These are phyloP conservation scores for Plantago ovata DNA, from an alignment of 257 asterid species.

Conservation along the genomic window DNA sequence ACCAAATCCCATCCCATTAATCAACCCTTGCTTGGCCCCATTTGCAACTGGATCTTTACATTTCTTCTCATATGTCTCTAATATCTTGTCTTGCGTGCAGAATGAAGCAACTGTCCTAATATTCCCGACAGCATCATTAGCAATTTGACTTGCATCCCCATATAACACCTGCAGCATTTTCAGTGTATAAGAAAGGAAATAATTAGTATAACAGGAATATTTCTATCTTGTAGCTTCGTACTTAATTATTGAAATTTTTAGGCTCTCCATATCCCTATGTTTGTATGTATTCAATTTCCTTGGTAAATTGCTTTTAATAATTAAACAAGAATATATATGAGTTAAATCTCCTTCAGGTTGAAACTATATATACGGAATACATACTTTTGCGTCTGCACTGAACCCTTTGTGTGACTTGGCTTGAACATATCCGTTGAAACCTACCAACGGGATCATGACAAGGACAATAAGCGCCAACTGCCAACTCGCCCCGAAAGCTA, in stretches of 20 bases:
- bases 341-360: background rate
- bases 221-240: background rate
- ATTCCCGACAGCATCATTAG: conserved; percentile 67
- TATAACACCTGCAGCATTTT: conserved; percentile 42
- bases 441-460: conserved; percentile 36
- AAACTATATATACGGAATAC: background rate
- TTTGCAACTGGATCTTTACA: conserved; percentile 52
- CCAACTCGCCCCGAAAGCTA: conserved; percentile 59
- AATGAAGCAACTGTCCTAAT: conserved; percentile 72
- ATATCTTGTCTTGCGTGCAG: conserved; percentile 59
- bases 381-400: conserved; percentile 39
- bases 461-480: conserved; percentile 41
- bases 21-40: conserved; percentile 48
- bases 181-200: background rate
- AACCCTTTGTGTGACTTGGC: conserved; percentile 30
- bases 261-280: background rate
- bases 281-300: background rate
- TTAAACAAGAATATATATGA: background rate
- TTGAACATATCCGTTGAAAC: conserved; percentile 33
- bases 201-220: no score
- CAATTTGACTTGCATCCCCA: conserved; percentile 69
- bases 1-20: conserved; percentile 64
- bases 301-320: background rate
- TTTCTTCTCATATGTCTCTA: conserved; percentile 42
- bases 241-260: background rate